A percentile compares a stretch with the other conserved stretches of the same genome.
Evolutionary conservation across 1,284 basidiomycete genomes (phyloP).

Genomic region (Cryptococcus amylolentus): DNA sequence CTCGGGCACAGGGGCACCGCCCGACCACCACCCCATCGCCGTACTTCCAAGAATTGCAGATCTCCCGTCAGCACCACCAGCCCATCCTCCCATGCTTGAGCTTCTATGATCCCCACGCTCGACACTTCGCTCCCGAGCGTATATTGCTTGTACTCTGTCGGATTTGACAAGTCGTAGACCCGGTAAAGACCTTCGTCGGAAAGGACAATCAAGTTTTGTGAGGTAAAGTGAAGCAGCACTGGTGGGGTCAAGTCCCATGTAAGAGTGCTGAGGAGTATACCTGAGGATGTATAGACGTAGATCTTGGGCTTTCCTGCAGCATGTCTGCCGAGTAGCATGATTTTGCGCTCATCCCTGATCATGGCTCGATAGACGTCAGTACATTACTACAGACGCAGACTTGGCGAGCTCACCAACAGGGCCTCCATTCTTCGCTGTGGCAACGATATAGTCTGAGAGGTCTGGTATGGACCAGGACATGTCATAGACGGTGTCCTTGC

Average conservation of each 20-base stretch:
- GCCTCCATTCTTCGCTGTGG: slow-evolving; percentile 80
- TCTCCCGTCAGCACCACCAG: slow-evolving; percentile 79
- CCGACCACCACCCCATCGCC: slow-evolving; percentile 71
- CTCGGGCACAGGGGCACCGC: slow-evolving; percentile 65
- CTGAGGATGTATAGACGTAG: slow-evolving; percentile 53
- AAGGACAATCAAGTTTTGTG: slow-evolving; percentile 65
- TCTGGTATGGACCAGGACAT: slow-evolving; percentile 75
- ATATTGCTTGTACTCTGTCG: slow-evolving; percentile 77
- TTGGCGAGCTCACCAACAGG: slow-evolving; percentile 67
- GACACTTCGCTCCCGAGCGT: slow-evolving; percentile 79
- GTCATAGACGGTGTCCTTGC: slow-evolving; percentile 75
- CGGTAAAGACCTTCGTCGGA: slow-evolving; percentile 91
- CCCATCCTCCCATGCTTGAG: slow-evolving; percentile 77
- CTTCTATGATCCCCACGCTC: slow-evolving; percentile 81
- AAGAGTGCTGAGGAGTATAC: slow-evolving; percentile 50
- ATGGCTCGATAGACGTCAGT: slow-evolving; percentile 58
- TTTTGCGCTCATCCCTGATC: slow-evolving; percentile 77
- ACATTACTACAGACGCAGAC: neutral
- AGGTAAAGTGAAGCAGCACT: slow-evolving; percentile 37
- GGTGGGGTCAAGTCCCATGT: slow-evolving; percentile 44
- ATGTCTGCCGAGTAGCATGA: slow-evolving; percentile 69
- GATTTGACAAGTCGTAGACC: slow-evolving; percentile 70
- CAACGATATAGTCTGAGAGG: slow-evolving; percentile 73
- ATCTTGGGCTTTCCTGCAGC: slow-evolving; percentile 64
- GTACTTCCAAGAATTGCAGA: slow-evolving; percentile 74